phyloP scores from a whole-genome alignment of 495 filamentous ascomycete genomes.

The Penicillium angulare region DNA sequence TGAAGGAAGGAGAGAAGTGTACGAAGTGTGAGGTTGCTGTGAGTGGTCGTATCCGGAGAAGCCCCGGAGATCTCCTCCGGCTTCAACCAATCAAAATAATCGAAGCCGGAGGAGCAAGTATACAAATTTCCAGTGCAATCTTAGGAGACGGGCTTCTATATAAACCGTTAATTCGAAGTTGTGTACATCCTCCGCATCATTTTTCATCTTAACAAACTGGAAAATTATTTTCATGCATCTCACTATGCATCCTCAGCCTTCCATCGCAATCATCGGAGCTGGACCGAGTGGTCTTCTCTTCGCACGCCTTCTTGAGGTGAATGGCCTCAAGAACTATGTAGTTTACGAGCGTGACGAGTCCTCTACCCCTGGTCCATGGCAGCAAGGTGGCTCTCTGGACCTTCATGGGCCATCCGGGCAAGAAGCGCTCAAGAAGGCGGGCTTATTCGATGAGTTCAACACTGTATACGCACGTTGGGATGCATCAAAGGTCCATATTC shows the following conservation, averaged over 20 bases:
- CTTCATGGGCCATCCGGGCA: slow-evolving; percentile 48
- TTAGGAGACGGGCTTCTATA: background rate
- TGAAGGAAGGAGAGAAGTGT: background rate
- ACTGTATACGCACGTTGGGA: slow-evolving; percentile 35
- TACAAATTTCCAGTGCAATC: background rate
- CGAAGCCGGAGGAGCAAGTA: background rate
- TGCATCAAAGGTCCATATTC: slow-evolving; percentile 33
- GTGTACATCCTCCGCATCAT: too few species aligned
- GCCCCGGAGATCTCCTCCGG: background rate
- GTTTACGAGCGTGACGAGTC: slow-evolving; percentile 50
- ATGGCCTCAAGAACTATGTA: slow-evolving; percentile 36
- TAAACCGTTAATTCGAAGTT: too few species aligned
- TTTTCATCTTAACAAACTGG: too few species aligned
- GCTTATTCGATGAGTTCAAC: slow-evolving; percentile 46
- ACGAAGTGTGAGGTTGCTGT: background rate
- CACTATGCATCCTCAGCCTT: too few species aligned
- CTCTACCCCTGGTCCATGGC: slow-evolving; percentile 6
- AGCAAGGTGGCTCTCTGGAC: slow-evolving; percentile 53
- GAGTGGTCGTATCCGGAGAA: slow-evolving; percentile 1
- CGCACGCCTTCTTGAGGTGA: slow-evolving; percentile 47
- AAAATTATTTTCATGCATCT: too few species aligned
- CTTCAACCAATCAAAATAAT: slow-evolving; percentile 2
- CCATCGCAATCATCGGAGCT: slow-evolving; percentile 55
- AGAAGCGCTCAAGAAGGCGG: slow-evolving; percentile 47
- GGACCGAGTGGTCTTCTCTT: slow-evolving; percentile 55